Evolutionary conservation across 768 basidiomycete genomes (phyloP).

Genomic region (Hemileccinum rubropunctum): DNA sequence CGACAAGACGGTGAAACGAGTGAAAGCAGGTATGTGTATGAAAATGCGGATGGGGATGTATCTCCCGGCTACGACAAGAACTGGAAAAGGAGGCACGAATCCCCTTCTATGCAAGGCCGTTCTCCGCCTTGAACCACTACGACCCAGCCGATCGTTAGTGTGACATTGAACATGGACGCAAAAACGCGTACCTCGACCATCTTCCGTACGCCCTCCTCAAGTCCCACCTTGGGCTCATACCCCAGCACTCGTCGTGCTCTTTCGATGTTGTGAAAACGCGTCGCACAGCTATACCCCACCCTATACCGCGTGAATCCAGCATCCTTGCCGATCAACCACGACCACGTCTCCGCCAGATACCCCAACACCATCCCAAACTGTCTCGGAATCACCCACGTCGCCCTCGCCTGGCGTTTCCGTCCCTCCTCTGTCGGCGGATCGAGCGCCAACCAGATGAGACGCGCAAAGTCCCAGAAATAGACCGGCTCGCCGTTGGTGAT

Average conservation of each 20-base stretch:
- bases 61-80: background rate
- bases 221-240: slow-evolving; percentile 87
- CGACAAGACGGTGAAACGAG: background rate
- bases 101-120: slow-evolving; percentile 22
- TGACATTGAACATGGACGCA: background rate
- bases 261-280: slow-evolving; percentile 92
- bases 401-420: slow-evolving; percentile 40
- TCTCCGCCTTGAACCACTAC: slow-evolving; percentile 32
- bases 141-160: background rate
- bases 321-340: slow-evolving; percentile 71
- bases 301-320: slow-evolving; percentile 85
- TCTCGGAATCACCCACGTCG: slow-evolving; percentile 52
- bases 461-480: slow-evolving; percentile 94
- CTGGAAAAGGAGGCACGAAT: background rate
- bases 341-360: slow-evolving; percentile 67
- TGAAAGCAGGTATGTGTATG: slow-evolving; percentile 4
- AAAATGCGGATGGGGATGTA: background rate
- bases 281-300: slow-evolving; percentile 75
- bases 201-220: slow-evolving; percentile 82
- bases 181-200: slow-evolving; percentile 66
- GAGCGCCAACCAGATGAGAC: slow-evolving; percentile 73
- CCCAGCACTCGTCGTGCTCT: slow-evolving; percentile 88
- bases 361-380: slow-evolving; percentile 70
- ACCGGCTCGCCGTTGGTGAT: slow-evolving; percentile 96
- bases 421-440: slow-evolving; percentile 46